Evolutionary conservation across 306 rosid species (phyloP), one percentile per base, ranked within the genome.

Genomic region (Aeschynomene evenia): DNA sequence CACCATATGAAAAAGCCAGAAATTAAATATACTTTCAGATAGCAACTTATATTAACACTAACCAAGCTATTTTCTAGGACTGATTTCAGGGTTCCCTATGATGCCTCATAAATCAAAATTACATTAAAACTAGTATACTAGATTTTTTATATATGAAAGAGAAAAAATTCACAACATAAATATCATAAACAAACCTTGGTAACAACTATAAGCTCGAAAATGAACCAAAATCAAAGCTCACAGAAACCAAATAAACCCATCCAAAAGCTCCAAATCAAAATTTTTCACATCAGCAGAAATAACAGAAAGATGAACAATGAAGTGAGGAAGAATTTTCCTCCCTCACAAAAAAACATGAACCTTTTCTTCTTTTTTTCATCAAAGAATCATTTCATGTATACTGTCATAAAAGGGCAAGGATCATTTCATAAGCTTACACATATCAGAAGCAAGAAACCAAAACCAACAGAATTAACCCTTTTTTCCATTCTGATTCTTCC

Each of bases 241-340:
- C 16, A 64, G 37, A 33, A 33, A 9, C 7, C 7, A 33, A 33
- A 8, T 6, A 33, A n/a, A 68, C 21, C 6, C 37, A 23, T 33
- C 16, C 23, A 71, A 71, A n/a, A 37, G 63, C 61, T 37, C 49
- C 26, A 60, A 68, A 50, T 37, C 49, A 19, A 60, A 68, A 50
- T 20, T 9, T 2, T 36, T 8, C 36, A 21, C 33, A 43, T 51
- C 18, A 50, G 14, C 18, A 34, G 26, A 57, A 59, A 68, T 49
- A 60, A 74, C 15, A 29, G 33, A 52, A 28, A 3, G 71, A 72
- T 65, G 58, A 51, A 58, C 56, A 73, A 82, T 39, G 55, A 71
- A 65, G 63, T n/a, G 39, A 65, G 68, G 81, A 76, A 70, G 77
- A 78, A 74, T 78, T 74, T 78, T 82, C 80, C 80, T 74, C 86